Evolutionary conservation across 371 early-diverging fungal genomes (phyloP), one percentile per base, ranked within the genome.

Genomic region (Mucor saturninus): DNA sequence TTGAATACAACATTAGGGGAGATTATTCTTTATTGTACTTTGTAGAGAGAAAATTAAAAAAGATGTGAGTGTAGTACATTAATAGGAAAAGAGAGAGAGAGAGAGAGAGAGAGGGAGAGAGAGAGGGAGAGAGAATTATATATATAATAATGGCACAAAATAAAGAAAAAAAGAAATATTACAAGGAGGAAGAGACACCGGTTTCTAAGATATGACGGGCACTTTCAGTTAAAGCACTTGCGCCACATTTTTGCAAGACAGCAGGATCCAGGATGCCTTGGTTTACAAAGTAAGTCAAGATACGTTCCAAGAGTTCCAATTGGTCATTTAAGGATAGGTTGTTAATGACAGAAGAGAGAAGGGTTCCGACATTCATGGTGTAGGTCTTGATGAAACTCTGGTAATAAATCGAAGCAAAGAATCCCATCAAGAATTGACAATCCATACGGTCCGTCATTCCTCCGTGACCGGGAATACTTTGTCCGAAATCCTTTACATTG

Each of bases 371-470:
- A 11, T 77, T 73, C 31, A 87, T 61, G 15, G 65, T 62, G 53
- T 75, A 68, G 5, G 72, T 77, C 78, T 91, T 89, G 69, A 93
- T 90, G 66, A 98, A 98, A 56, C 91, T 90, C 60, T 88, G 86
- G 65, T 90, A 93, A 76, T 99, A 99, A 74, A 97, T 88, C 73
- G 91, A 90, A 37, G 95, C 89, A 80, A 99, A 98, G 14, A 94
- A 69, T 1, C 93, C 97, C 98, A 99, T 99, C 53, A 99, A 74
- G 68, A 99, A 93, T 81, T 99, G 99, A 73, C 95, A 94, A 67
- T 98, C 98, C 88, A 99, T 94, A 38, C 99, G 90, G 76, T 99
- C 99, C 0, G 98, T 96, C 61, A 99, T 80, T 10, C 99, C 99
- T 61, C 99, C 99, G 68, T 98, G 98, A 11, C 98, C 98, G 2